Percentiles rank a stretch among this genome's conserved stretches.
Evolutionary conservation across 352 stramenopile species (phyloP).

Genomic region (Globisporangium spinosum): DNA sequence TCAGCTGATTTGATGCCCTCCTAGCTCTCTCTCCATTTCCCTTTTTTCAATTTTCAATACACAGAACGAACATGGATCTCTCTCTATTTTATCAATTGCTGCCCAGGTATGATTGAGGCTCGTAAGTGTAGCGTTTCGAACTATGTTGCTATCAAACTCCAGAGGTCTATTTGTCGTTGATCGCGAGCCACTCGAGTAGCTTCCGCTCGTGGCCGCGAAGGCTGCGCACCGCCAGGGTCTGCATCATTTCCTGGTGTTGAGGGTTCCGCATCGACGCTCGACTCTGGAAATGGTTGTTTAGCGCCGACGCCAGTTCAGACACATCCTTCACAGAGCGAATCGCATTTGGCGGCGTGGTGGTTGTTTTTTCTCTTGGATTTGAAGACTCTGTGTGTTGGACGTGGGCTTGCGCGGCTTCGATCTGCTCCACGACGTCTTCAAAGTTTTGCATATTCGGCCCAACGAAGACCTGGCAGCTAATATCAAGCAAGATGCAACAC

Average conservation of each 20-base stretch:
- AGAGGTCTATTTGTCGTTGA: neutral
- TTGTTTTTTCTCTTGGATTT: neutral
- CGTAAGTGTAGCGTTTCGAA: too few species aligned
- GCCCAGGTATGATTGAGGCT: neutral
- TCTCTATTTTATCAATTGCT: neutral
- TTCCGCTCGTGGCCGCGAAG: constrained; percentile 32
- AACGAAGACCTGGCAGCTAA: constrained; percentile 55
- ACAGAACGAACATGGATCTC: neutral
- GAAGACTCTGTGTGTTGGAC: neutral
- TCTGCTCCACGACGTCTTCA: constrained; percentile 39
- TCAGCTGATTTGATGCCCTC: neutral
- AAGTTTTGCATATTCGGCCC: constrained; percentile 77
- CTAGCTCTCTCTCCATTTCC: neutral
- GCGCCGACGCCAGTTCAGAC: constrained; percentile 20
- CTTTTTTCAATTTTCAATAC: constrained; percentile 1
- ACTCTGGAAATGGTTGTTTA: constrained; percentile 22
- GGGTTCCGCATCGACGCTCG: neutral
- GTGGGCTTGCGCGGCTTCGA: constrained; percentile 17
- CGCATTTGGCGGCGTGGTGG: neutral
- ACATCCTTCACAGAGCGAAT: constrained; percentile 13
- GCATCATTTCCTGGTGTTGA: constrained; percentile 17
- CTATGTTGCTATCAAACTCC: neutral
- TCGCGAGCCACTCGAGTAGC: constrained; percentile 36
- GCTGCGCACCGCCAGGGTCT: constrained; percentile 27
- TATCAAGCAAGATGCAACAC: neutral